Percentiles rank a stretch among this genome's conserved stretches.
These are phyloP conservation scores for Orobanche coerulescens DNA, from an alignment of 257 asterid species.

Conservation along the genomic window DNA sequence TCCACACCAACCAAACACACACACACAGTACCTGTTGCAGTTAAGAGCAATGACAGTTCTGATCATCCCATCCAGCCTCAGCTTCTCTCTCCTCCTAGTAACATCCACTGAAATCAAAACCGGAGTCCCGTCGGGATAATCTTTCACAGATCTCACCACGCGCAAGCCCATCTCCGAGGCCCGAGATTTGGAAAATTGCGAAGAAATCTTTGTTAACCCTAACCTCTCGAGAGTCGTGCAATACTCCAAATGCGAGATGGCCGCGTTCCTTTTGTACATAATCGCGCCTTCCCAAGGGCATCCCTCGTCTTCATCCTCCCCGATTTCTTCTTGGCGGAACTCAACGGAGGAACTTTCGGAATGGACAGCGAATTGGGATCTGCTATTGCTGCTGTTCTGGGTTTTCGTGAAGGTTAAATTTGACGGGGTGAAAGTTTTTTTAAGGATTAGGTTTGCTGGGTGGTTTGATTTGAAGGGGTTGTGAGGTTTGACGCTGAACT, in stretches of 20 bases:
- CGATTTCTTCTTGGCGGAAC: slow-evolving; percentile 22
- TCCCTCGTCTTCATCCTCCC: slow-evolving; percentile 33
- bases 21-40: slow-evolving; percentile 54
- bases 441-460: slow-evolving; percentile 7
- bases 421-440: slow-evolving; percentile 19
- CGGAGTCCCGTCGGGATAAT: slow-evolving; percentile 68
- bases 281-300: slow-evolving; percentile 83
- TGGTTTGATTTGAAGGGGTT: slow-evolving; percentile 17
- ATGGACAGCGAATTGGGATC: slow-evolving; percentile 14
- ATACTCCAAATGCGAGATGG: slow-evolving; percentile 58
- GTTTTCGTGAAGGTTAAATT: slow-evolving; percentile 21
- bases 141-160: slow-evolving; percentile 55
- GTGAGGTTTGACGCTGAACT: slow-evolving; percentile 14
- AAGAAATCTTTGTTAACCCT: slow-evolving; percentile 59
- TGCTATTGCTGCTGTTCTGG: slow-evolving; percentile 12
- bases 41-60: slow-evolving; percentile 61
- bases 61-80: slow-evolving; percentile 76
- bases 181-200: slow-evolving; percentile 49
- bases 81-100: slow-evolving; percentile 52
- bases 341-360: slow-evolving; percentile 23
- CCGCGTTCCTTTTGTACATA: slow-evolving; percentile 54
- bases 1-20: background rate
- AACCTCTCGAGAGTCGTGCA: slow-evolving; percentile 84
- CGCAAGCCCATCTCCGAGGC: slow-evolving; percentile 85
- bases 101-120: slow-evolving; percentile 72